Conservation (phyloP, 768 basidiomycete genomes). For the Cystofilobasidium macerans region DNA sequence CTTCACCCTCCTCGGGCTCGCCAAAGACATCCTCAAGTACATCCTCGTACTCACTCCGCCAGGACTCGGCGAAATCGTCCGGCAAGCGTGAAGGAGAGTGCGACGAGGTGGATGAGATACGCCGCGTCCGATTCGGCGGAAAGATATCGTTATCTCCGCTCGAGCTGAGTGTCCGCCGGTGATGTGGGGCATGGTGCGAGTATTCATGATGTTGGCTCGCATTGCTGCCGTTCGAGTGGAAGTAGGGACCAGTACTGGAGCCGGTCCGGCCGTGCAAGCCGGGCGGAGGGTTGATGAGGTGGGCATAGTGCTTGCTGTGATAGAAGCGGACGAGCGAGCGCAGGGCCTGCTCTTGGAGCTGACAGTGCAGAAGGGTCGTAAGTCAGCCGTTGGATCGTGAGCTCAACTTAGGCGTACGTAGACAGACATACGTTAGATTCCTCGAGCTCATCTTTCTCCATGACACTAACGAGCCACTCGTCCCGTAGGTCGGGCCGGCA, state of each 20-base stretch:
- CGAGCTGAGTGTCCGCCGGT: conserved; percentile 42
- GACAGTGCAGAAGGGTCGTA: not conserved
- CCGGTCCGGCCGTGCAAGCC: conserved; percentile 28
- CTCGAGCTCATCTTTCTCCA: conserved; percentile 83
- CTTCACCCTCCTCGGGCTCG: conserved; percentile 37
- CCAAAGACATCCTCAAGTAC: conserved; percentile 51
- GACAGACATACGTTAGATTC: conserved; percentile 54
- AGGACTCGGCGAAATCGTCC: conserved; percentile 78
- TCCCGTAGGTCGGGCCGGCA: conserved; percentile 93
- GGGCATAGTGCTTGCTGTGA: conserved; percentile 75
- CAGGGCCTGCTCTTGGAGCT: conserved; percentile 92
- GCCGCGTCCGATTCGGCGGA: conserved; percentile 80
- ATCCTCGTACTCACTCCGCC: conserved; percentile 86
- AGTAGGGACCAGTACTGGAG: not conserved
- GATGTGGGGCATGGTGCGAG: conserved; percentile 11
- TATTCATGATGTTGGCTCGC: conserved; percentile 13
- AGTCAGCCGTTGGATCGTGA: no score
- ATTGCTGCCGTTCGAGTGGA: conserved; percentile 23
- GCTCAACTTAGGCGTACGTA: not conserved
- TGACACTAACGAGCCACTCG: conserved; percentile 90
- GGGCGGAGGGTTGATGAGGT: conserved; percentile 48
- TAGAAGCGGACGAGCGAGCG: conserved; percentile 93
- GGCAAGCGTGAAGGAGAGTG: conserved; percentile 4
- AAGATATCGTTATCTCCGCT: conserved; percentile 71
- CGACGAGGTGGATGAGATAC: conserved; percentile 56